Evolutionary conservation across 1,284 basidiomycete genomes (phyloP).

Genomic region (Polyporus tsugae): DNA sequence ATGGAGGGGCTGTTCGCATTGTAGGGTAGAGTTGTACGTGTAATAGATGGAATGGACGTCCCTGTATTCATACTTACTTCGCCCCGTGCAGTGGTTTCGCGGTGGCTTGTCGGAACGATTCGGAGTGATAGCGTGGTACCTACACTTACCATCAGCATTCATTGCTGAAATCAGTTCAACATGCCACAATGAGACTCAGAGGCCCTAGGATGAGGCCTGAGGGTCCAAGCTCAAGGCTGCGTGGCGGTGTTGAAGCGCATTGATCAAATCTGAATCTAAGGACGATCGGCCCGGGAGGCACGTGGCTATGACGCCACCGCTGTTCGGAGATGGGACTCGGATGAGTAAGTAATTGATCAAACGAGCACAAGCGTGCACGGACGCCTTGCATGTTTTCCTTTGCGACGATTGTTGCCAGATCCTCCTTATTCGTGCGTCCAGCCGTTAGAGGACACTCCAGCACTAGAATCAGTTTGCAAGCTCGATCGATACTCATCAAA

Average conservation of each 20-base stretch:
- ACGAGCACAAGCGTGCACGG: no score
- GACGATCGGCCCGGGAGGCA: slow-evolving; percentile 10
- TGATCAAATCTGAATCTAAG: neutral
- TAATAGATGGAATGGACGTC: neutral
- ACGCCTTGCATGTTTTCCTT: slow-evolving; percentile 23
- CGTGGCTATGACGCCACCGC: slow-evolving; percentile 15
- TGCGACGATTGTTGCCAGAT: slow-evolving; percentile 13
- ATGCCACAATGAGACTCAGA: neutral
- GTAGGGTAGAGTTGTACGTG: neutral
- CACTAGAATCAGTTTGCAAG: neutral
- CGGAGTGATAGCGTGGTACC: neutral
- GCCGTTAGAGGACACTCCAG: slow-evolving; percentile 1
- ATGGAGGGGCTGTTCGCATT: neutral
- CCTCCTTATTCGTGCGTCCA: slow-evolving; percentile 13
- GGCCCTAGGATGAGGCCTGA: no score
- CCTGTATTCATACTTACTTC: neutral
- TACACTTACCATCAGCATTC: neutral
- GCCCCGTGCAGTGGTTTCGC: neutral
- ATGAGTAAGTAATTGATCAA: slow-evolving; percentile 23
- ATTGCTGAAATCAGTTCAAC: neutral
- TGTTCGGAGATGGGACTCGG: neutral
- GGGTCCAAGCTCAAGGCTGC: no score
- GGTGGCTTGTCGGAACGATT: neutral
- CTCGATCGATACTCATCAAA: neutral
- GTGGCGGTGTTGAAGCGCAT: neutral